Conservation (phyloP, 352 stramenopile genomes). For the Phytophthora cryptogea region DNA sequence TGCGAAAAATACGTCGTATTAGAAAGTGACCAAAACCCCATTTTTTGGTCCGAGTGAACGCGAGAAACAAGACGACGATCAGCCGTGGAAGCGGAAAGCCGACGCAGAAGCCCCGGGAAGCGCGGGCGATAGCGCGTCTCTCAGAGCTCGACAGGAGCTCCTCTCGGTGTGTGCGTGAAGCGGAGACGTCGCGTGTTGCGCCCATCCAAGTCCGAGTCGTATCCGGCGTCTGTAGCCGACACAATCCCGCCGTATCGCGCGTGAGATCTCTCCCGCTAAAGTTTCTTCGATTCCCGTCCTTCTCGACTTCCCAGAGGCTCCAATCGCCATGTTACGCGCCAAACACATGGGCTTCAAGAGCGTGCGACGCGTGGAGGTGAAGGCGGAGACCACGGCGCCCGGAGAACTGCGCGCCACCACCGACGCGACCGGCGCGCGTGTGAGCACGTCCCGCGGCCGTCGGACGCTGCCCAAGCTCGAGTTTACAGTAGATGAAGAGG, state of each 20-base stretch:
- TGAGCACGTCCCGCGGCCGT: conserved; percentile 61
- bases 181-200: conserved; percentile 5
- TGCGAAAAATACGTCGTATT: conserved; percentile 18
- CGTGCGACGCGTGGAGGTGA: conserved; percentile 82
- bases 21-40: conserved; percentile 8
- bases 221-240: conserved; percentile 6
- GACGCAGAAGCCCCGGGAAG: conserved; percentile 14
- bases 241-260: conserved; percentile 2
- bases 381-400: conserved; percentile 84
- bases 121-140: conserved; percentile 22
- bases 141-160: conserved; percentile 2
- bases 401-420: conserved; percentile 76
- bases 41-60: conserved; percentile 9
- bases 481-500: conserved; percentile 85
- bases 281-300: too few species aligned
- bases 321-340: conserved; percentile 53
- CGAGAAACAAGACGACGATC: conserved; percentile 47
- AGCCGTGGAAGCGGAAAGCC: conserved; percentile 12
- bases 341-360: conserved; percentile 87
- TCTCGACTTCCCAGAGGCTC: too few species aligned
- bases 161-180: background rate
- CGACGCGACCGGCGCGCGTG: conserved; percentile 62
- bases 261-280: background rate
- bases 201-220: conserved; percentile 1
- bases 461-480: conserved; percentile 83